These are phyloP conservation scores for Sclerotiophoma versabilis DNA, from an alignment of 2,329 filamentous ascomycete species.

Conservation along the genomic window DNA sequence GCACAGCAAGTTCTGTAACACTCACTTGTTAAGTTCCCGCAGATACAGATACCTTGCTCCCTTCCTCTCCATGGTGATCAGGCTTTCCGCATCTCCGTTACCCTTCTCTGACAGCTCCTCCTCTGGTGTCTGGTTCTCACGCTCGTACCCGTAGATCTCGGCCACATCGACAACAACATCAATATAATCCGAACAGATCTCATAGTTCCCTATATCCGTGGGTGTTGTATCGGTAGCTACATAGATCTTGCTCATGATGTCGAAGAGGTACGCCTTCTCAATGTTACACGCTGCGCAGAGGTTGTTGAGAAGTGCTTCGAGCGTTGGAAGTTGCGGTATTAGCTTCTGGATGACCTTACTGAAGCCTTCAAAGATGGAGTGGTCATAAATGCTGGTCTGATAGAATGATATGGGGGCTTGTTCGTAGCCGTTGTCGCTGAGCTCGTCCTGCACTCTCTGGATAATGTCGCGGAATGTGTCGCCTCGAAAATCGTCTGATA, in stretches of 20 bases:
- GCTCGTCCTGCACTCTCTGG: slow-evolving; percentile 93
- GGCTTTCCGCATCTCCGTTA: slow-evolving; percentile 65
- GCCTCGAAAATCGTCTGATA: slow-evolving; percentile 94
- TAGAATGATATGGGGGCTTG: slow-evolving; percentile 95
- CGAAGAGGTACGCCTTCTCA: slow-evolving; percentile 97
- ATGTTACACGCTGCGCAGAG: slow-evolving; percentile 93
- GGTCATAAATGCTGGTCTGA: slow-evolving; percentile 97
- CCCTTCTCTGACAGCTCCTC: slow-evolving; percentile 49
- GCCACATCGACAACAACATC: slow-evolving; percentile 98
- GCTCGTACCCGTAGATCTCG: slow-evolving; percentile 86
- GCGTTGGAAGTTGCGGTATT: slow-evolving; percentile 88
- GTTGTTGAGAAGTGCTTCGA: slow-evolving; percentile 93
- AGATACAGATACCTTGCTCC: slow-evolving; percentile 68
- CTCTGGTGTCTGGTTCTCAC: slow-evolving; percentile 36
- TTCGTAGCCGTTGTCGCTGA: slow-evolving; percentile 90
- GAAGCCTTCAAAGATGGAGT: slow-evolving; percentile 97
- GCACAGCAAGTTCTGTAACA: background rate
- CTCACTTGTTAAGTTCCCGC: slow-evolving; percentile 71
- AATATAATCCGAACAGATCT: slow-evolving; percentile 98
- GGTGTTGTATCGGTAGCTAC: slow-evolving; percentile 94
- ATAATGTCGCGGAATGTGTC: slow-evolving; percentile 97
- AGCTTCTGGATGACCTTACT: slow-evolving; percentile 98
- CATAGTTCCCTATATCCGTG: slow-evolving; percentile 93
- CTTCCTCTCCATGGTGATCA: slow-evolving; percentile 67
- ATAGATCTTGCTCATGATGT: slow-evolving; percentile 97